Conservation (phyloP, 148 eudicot genomes). For the Rhododendron molle region DNA sequence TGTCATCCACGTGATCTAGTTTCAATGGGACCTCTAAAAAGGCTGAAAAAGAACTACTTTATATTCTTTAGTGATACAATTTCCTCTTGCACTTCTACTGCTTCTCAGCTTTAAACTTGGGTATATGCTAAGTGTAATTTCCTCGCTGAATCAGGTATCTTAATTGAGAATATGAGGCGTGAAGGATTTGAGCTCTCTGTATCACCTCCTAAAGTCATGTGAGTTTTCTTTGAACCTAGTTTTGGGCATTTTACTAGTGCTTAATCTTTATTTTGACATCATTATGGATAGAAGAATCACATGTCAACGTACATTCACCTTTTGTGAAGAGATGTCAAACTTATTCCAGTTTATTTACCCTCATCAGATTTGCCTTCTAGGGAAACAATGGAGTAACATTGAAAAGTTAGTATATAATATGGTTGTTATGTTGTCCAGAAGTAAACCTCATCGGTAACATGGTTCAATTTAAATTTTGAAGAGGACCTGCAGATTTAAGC, state of each 20-base stretch:
- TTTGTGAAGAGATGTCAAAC: not conserved
- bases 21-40: not conserved
- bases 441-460: not conserved
- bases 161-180: constrained; percentile 99
- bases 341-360: not conserved
- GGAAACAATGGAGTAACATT: not conserved
- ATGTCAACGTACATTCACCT: not conserved
- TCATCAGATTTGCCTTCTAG: not conserved
- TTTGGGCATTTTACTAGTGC: not conserved
- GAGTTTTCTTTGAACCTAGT: constrained; percentile 25
- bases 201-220: constrained; percentile 99
- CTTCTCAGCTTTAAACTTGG: constrained; percentile 1
- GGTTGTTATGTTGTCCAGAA: not conserved
- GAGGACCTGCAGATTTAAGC: not conserved
- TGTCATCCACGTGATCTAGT: not conserved
- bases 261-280: not conserved
- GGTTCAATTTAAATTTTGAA: not conserved
- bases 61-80: not conserved
- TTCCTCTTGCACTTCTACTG: constrained; percentile 4
- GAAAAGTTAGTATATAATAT: not conserved
- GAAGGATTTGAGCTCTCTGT: constrained; percentile 98
- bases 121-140: constrained; percentile 5
- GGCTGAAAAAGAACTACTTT: not conserved
- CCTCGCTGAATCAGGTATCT: constrained; percentile 54
- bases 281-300: not conserved